Evolutionary conservation across 176 grass and related monocot species (phyloP), one percentile per base, ranked within the genome.

Genomic region (Oryza brachyantha): DNA sequence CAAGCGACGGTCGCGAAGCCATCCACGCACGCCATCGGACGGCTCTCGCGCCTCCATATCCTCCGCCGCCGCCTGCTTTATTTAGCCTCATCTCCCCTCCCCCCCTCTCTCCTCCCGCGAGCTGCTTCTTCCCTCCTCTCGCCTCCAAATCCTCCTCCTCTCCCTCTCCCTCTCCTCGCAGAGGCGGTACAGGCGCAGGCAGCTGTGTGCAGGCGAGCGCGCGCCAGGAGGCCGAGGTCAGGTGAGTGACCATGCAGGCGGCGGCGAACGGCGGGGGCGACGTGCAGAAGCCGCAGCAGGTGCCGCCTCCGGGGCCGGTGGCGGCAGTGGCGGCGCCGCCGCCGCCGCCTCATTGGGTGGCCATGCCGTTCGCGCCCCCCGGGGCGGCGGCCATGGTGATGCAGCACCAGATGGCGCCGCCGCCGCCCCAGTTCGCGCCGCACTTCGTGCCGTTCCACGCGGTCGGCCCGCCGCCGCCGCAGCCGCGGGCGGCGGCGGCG

Each of bases 381-480:
- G 87, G 82, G 59, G 78, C 79, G 39, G 70, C 88, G 79, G 85
- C 88, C 70, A 87, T 94, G 91, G 80, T 97, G 86, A 86, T 94
- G 89, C 89, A 92, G 67, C 91, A 89, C 64, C 95, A 92, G 81
- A 87, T 94, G 86, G 79, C 89, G n/a, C 86, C 87, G 21, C 69
- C 81, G 22, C 93, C 76, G 13, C 88, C 91, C 68, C 94, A 93
- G 91, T 97, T 91, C 79, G 79, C 89, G 27, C 87, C 88, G 40
- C 92, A 94, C 89, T 97, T 90, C 54, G 68, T 97, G 77, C 85
- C 92, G 41, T 94, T 92, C 80, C 89, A 90, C 75, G 78, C 85
- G 11, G 85, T 84, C 24, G 81, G 73, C 28, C 75, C 78, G 42
- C 82, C 83, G 11, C 90, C 62, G 0, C 43, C 43, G 74, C 79